Conservation (phyloP, 768 basidiomycete species). For the Tylopilus balloui region DNA sequence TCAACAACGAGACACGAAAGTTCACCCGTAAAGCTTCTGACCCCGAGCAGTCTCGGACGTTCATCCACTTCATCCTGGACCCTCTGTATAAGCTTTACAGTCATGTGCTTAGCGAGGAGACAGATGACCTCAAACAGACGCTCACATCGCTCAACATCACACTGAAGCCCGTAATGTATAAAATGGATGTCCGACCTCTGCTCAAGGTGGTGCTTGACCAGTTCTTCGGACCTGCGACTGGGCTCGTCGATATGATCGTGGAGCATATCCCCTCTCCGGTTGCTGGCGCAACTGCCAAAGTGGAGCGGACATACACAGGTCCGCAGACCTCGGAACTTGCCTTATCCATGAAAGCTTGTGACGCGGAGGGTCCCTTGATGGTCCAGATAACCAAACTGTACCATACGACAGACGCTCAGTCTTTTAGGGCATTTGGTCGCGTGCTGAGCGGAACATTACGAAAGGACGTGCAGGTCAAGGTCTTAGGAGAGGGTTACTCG, state of each 20-base stretch:
- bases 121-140: slow-evolving; percentile 80
- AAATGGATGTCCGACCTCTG: slow-evolving; percentile 96
- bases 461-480: slow-evolving; percentile 83
- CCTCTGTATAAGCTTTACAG: slow-evolving; percentile 97
- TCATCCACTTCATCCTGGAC: slow-evolving; percentile 94
- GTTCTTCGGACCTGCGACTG: slow-evolving; percentile 90
- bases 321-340: slow-evolving; percentile 79
- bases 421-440: slow-evolving; percentile 94
- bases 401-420: slow-evolving; percentile 94
- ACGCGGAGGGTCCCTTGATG: slow-evolving; percentile 83
- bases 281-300: slow-evolving; percentile 56
- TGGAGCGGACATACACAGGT: slow-evolving; percentile 83
- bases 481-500: slow-evolving; percentile 96
- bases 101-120: slow-evolving; percentile 90
- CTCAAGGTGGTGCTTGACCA: slow-evolving; percentile 91
- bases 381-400: slow-evolving; percentile 93
- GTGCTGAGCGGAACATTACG: slow-evolving; percentile 87
- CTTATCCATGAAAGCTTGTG: slow-evolving; percentile 74
- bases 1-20: slow-evolving; percentile 76
- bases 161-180: slow-evolving; percentile 91
- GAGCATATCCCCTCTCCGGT: slow-evolving; percentile 86
- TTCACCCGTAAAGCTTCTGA: slow-evolving; percentile 81
- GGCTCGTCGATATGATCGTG: slow-evolving; percentile 88
- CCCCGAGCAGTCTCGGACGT: slow-evolving; percentile 74
- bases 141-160: slow-evolving; percentile 73